Conservation (phyloP, 805 yeast genomes). For the Candida insectalens region DNA sequence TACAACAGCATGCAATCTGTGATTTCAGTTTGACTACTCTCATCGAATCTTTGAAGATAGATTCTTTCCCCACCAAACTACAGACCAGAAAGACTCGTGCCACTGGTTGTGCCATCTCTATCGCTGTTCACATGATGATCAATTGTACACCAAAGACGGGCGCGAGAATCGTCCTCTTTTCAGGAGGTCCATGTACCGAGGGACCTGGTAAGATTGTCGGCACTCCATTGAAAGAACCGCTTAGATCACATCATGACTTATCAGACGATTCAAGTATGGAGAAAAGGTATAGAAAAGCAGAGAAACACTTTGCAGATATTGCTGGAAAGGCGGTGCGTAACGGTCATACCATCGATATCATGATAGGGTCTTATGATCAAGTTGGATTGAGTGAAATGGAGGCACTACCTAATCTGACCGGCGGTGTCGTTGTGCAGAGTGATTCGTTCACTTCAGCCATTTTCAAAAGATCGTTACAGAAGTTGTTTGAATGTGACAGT, state of each 20-base stretch:
- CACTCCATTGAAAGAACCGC: constrained; percentile 46
- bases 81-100: constrained; percentile 42
- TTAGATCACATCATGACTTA: constrained; percentile 59
- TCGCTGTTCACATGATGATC: constrained; percentile 31
- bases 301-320: constrained; percentile 37
- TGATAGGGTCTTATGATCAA: constrained; percentile 62
- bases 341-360: constrained; percentile 48
- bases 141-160: constrained; percentile 37
- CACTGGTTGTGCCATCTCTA: constrained; percentile 51
- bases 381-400: constrained; percentile 63
- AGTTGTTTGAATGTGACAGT: constrained; percentile 28
- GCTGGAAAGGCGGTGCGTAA: constrained; percentile 36
- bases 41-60: constrained; percentile 37
- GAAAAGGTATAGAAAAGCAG: constrained; percentile 33
- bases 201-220: constrained; percentile 60
- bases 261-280: constrained; percentile 30
- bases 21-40: constrained; percentile 42
- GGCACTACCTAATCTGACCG: constrained; percentile 43
- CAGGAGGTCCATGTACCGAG: constrained; percentile 56
- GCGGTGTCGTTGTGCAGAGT: constrained; percentile 53
- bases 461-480: constrained; percentile 54
- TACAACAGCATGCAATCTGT: constrained; percentile 36
- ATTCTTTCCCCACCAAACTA: constrained; percentile 36
- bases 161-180: constrained; percentile 42
- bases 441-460: constrained; percentile 62